Percentiles rank a stretch among this genome's conserved stretches.
phyloP scores from a whole-genome alignment of 352 stramenopile genomes.

The Globisporangium solare region DNA sequence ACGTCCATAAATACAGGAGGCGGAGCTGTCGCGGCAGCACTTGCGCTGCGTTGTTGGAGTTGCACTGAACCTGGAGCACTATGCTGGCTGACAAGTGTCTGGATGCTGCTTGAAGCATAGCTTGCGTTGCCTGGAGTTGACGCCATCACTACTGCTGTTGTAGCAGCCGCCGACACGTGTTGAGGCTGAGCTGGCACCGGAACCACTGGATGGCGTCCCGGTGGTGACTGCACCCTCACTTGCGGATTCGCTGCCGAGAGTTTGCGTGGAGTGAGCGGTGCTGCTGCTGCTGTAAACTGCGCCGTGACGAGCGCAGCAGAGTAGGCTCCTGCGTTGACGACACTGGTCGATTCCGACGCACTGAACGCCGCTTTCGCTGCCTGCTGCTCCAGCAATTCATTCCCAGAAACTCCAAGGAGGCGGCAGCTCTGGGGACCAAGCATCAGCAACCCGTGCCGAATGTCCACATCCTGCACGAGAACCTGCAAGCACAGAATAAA shows the following conservation, averaged over 20 bases:
- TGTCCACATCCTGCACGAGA: constrained; percentile 51
- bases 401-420: constrained; percentile 38
- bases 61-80: too few species aligned
- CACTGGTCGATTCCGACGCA: not conserved
- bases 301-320: constrained; percentile 50
- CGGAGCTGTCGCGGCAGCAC: not conserved
- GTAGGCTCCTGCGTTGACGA: constrained; percentile 32
- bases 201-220: not conserved
- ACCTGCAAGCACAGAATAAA: constrained; percentile 22
- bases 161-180: too few species aligned
- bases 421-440: constrained; percentile 65
- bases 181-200: too few species aligned
- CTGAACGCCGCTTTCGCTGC: constrained; percentile 12
- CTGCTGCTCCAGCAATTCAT: constrained; percentile 16
- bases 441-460: constrained; percentile 69
- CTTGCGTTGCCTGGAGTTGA: too few species aligned
- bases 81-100: too few species aligned
- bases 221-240: not conserved
- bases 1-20: constrained; percentile 55
- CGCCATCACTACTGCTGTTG: too few species aligned
- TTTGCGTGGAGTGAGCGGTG: constrained; percentile 2
- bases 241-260: not conserved
- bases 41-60: too few species aligned
- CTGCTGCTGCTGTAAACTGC: constrained; percentile 18
- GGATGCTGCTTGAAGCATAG: too few species aligned